Percentiles rank a stretch among this genome's conserved stretches.
These are phyloP conservation scores for Ricinus communis DNA, from an alignment of 345 rosid species.

Conservation along the genomic window DNA sequence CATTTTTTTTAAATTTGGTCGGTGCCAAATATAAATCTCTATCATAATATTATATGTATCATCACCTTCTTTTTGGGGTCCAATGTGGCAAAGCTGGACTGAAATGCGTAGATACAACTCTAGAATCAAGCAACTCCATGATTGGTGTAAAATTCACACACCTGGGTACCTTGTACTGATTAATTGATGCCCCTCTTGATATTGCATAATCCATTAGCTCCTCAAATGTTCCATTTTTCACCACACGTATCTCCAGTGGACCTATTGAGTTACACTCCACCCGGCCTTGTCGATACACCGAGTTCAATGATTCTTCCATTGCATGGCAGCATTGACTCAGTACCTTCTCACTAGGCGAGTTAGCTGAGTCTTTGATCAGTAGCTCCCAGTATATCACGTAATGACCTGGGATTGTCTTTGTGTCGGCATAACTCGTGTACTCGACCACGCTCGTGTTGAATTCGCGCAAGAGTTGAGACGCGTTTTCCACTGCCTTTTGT, in stretches of 20 bases:
- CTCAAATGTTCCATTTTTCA: slow-evolving; percentile 42
- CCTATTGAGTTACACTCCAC: slow-evolving; percentile 42
- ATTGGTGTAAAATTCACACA: slow-evolving; percentile 45
- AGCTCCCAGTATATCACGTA: slow-evolving; percentile 49
- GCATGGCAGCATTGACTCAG: slow-evolving; percentile 33
- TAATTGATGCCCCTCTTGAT: slow-evolving; percentile 45
- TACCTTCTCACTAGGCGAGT: slow-evolving; percentile 28
- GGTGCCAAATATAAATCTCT: neutral
- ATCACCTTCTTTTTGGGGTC: slow-evolving; percentile 33
- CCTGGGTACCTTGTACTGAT: slow-evolving; percentile 47
- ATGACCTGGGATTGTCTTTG: slow-evolving; percentile 43
- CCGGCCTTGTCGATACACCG: slow-evolving; percentile 46
- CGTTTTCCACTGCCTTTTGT: slow-evolving; percentile 40
- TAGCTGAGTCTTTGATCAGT: slow-evolving; percentile 25
- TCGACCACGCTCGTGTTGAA: slow-evolving; percentile 38
- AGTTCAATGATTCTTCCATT: slow-evolving; percentile 41
- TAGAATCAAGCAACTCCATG: slow-evolving; percentile 43
- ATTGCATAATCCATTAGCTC: slow-evolving; percentile 50
- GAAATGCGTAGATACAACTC: slow-evolving; percentile 34
- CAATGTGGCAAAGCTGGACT: slow-evolving; percentile 39
- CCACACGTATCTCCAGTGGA: slow-evolving; percentile 43
- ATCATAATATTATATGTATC: neutral
- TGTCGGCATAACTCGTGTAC: slow-evolving; percentile 45
- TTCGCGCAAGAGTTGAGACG: slow-evolving; percentile 21
- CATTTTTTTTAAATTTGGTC: neutral